Evolutionary conservation across 1,284 basidiomycete genomes (phyloP), one percentile per base, ranked within the genome.

Genomic region (Fomitiporia mediterranea): DNA sequence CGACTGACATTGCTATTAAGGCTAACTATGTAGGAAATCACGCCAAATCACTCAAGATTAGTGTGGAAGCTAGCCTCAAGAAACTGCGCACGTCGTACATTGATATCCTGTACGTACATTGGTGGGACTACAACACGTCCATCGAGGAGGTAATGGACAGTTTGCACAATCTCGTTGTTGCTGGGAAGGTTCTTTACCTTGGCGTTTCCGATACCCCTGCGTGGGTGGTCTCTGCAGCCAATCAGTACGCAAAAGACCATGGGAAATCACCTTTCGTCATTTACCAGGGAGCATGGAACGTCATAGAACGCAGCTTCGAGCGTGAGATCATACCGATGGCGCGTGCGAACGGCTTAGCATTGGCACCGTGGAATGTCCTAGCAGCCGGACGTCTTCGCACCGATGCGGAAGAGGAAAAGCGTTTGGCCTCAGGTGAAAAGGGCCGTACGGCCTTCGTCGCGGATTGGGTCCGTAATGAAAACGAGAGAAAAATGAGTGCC

Each of bases 301-400:
- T 82, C 47, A 66, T 75, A 55, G 61, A 70, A 40, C 72, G 80
- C 47, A 78, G 78, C 57, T 70, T 83, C 53, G 82, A 83, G 68
- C 71, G 79, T 13, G 81, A 84, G n/a, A 77, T 84, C 60, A 73
- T 85, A 49, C 81, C 81, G 4, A 82, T 84, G 81, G 70, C 67
- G 48, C 69, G 70, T 27, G 17, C 55, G 17, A n/a, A 30, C 44
- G 75, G 75, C 4, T 72, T 79, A 68, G 72, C 71, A 0, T 62
- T 77, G 48, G 71, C 71, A 13, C 61, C 57, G 60, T 69, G 52
- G 68, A 65, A 47, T 37, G 67, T 64, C 4, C 32, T 60, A 13
- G 42, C 35, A 19, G 43, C 25, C 55, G 53, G 55, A 17, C 55
- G 28, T 9, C 58, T 56, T 9, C 55, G 57, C 34, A 63, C 55